Evolutionary conservation across 768 basidiomycete genomes (phyloP).

Genomic region (Mycena filopes): DNA sequence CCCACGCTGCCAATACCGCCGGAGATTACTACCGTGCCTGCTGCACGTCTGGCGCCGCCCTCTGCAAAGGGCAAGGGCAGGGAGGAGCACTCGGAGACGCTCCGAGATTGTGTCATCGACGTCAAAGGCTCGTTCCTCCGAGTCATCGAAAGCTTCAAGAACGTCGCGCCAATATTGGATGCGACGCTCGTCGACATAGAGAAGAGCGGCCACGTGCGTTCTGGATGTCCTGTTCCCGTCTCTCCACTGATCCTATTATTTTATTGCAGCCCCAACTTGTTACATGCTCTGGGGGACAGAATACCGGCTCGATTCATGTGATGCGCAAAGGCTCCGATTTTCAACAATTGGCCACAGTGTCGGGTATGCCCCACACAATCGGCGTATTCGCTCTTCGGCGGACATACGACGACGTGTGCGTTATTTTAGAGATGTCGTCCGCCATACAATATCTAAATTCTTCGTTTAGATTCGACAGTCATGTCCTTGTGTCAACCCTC

Average conservation of each 20-base stretch:
- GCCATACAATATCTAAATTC: background rate
- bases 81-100: constrained; percentile 39
- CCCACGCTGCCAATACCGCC: constrained; percentile 64
- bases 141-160: constrained; percentile 73
- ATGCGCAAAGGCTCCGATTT: constrained; percentile 88
- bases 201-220: constrained; percentile 71
- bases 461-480: constrained; percentile 58
- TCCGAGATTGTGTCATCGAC: constrained; percentile 60
- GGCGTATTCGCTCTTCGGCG: constrained; percentile 70
- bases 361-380: constrained; percentile 66
- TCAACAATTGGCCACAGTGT: constrained; percentile 66
- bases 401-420: constrained; percentile 61
- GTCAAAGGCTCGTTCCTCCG: constrained; percentile 67
- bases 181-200: constrained; percentile 81
- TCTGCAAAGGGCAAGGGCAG: constrained; percentile 52
- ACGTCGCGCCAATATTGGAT: constrained; percentile 87
- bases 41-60: constrained; percentile 43
- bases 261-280: constrained; percentile 76
- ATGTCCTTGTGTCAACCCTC: constrained; percentile 70
- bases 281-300: constrained; percentile 86
- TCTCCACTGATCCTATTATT: background rate
- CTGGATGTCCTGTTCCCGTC: background rate
- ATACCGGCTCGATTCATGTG: constrained; percentile 79
- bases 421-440: constrained; percentile 24
- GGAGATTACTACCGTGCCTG: constrained; percentile 55